Evolutionary conservation across 2,329 filamentous ascomycete species (phyloP), one percentile per base, ranked within the genome.

Genomic region (Diaporthe eres): DNA sequence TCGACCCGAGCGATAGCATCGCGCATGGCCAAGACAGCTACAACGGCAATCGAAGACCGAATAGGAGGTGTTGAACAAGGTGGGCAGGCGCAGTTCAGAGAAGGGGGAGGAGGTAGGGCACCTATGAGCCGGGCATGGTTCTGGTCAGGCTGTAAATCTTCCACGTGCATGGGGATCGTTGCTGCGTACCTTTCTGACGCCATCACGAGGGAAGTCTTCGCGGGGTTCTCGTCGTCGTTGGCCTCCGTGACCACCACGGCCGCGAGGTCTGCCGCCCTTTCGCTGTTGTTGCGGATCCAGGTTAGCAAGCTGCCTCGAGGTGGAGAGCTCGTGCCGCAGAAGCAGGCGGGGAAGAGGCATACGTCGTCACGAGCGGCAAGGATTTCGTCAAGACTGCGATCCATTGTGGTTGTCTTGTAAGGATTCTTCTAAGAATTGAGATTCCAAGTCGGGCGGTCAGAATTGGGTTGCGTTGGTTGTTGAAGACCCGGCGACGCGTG

Each of bases 151-250:
- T 70, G 37, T 55, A n/a, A 25, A 39, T 44, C 58, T 39, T 31
- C 19, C 22, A 3, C 19, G 17, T 15, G 37, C 4, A 39, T n/a
- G 51, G 63, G 78, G 31, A 28, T 47, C 13, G 70, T 65, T 47
- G 42, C 57, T 75, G 76, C 82, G 61, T 84, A 96, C 95, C 95
- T 97, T 97, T 95, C 93, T 96, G 84, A 96, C 91, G 86, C 94
- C 94, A 86, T 97, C 94, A 86, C 94, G 93, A 82, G 94, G 93
- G 80, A 90, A 93, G 63, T 85, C 83, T 51, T 87, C 84, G 74
- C 81, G 79, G 49, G 76, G 76, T 44, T 84, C 82, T 55, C 82
- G 80, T 51, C 82, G 80, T 72, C 81, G 84, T 74, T 83, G 82
- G 77, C 84, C 82, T 75, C 82, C 81, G 71, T 72, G 53, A 44